A percentile compares a stretch with the other conserved stretches of the same genome.
Conservation (phyloP, 2,329 filamentous ascomycete species). For the Aspergillus tanneri region DNA sequence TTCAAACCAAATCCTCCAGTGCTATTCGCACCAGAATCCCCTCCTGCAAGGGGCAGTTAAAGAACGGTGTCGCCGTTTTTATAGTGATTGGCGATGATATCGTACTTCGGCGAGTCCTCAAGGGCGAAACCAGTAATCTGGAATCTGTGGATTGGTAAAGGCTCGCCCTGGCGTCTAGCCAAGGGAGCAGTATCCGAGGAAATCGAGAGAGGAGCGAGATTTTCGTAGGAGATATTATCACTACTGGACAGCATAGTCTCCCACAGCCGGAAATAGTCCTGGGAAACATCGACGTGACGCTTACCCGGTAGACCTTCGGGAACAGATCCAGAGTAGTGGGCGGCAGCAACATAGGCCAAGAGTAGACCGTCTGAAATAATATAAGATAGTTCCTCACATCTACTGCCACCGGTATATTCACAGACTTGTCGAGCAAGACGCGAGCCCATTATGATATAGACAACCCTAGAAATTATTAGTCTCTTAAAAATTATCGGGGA, state of each 20-base stretch:
- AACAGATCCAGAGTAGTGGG: neutral
- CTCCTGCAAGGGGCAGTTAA: neutral
- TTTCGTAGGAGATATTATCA: slow-evolving; percentile 1
- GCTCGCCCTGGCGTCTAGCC: neutral
- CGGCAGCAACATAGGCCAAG: neutral
- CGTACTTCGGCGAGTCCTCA: neutral
- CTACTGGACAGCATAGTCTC: slow-evolving; percentile 1
- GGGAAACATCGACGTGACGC: slow-evolving; percentile 1
- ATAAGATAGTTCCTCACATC: neutral
- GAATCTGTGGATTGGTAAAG: neutral
- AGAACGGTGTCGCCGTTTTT: neutral
- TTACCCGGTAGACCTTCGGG: slow-evolving; percentile 1
- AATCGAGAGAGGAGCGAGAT: slow-evolving; percentile 1
- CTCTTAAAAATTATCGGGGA: neutral
- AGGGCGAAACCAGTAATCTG: slow-evolving; percentile 3
- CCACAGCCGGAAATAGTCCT: neutral
- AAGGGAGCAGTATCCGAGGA: neutral
- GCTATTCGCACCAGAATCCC: neutral
- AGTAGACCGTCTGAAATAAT: neutral
- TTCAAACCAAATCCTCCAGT: neutral
- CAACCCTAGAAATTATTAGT: neutral
- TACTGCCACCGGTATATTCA: neutral
- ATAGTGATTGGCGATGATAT: neutral
- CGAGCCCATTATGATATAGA: neutral
- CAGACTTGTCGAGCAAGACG: neutral